These are phyloP conservation scores for Teratosphaeria zuluensis DNA, from an alignment of 2,329 filamentous ascomycete genomes.

Conservation along the genomic window DNA sequence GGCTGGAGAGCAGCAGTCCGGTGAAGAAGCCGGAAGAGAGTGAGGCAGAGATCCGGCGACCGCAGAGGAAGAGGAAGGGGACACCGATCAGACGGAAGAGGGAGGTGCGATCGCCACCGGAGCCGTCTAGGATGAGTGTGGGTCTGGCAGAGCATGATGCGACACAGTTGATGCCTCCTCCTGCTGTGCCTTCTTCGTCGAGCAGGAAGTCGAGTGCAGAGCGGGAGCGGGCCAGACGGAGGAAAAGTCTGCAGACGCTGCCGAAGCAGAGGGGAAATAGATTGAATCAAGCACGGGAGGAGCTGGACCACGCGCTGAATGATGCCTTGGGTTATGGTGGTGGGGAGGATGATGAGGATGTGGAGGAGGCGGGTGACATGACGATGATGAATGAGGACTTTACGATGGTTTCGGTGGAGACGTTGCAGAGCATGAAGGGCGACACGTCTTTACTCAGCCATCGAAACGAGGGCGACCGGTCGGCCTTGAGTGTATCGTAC, in stretches of 20 bases:
- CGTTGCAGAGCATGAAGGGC: conserved; percentile 28
- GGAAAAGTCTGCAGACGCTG: conserved; percentile 1
- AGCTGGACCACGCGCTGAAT: conserved; percentile 21
- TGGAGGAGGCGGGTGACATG: conserved; percentile 28
- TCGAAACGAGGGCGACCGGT: background rate
- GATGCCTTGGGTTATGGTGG: conserved; percentile 17
- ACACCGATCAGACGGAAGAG: conserved; percentile 14
- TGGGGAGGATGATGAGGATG: conserved; percentile 6
- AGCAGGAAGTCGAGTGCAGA: background rate
- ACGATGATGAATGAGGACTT: conserved; percentile 43
- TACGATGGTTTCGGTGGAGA: conserved; percentile 42
- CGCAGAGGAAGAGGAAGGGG: conserved; percentile 21
- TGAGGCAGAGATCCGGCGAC: background rate
- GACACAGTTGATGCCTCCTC: background rate
- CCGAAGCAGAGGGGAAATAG: conserved; percentile 13
- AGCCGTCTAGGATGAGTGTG: background rate
- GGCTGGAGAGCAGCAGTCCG: conserved; percentile 6
- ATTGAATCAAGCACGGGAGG: conserved; percentile 21
- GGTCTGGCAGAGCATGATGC: background rate
- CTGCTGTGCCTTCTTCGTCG: background rate
- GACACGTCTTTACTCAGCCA: conserved; percentile 6
- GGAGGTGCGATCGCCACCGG: background rate
- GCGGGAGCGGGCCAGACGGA: background rate
- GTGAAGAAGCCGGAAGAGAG: background rate
- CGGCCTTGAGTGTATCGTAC: conserved; percentile 11